Percentiles rank a stretch among this genome's conserved stretches.
These are phyloP conservation scores for Didymosphaeria variabile DNA, from an alignment of 2,329 filamentous ascomycete genomes.

Conservation along the genomic window DNA sequence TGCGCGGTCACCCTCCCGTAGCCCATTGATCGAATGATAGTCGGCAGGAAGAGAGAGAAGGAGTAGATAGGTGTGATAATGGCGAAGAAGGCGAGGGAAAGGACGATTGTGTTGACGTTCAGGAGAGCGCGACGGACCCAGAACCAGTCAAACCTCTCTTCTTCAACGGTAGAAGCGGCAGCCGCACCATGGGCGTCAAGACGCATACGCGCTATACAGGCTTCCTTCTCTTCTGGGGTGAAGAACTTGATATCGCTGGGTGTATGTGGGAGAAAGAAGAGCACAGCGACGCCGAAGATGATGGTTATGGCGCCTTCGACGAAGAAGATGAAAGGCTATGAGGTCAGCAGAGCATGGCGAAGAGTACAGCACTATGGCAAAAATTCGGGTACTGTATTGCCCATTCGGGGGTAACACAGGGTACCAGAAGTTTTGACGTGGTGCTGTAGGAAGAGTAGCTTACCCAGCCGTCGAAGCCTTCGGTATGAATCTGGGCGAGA, in stretches of 20 bases:
- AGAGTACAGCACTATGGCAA: too few relatives aligned
- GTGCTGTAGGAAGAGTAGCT: background rate
- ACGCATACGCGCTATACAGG: slow-evolving; percentile 37
- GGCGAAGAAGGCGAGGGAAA: slow-evolving; percentile 47
- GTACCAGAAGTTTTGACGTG: too few relatives aligned
- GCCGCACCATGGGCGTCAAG: slow-evolving; percentile 39
- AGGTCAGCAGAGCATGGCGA: background rate
- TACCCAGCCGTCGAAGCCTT: slow-evolving; percentile 51
- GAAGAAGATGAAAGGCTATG: slow-evolving; percentile 45
- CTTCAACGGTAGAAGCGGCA: slow-evolving; percentile 38
- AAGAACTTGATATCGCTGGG: slow-evolving; percentile 46
- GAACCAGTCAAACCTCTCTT: slow-evolving; percentile 53
- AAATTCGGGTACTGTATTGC: too few relatives aligned
- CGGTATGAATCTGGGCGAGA: slow-evolving; percentile 50
- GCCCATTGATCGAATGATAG: slow-evolving; percentile 50
- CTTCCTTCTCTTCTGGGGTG: slow-evolving; percentile 37
- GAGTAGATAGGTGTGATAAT: slow-evolving; percentile 58
- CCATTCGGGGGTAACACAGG: too few relatives aligned
- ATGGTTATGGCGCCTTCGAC: slow-evolving; percentile 43
- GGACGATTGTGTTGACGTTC: slow-evolving; percentile 51
- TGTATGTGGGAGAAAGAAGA: slow-evolving; percentile 63
- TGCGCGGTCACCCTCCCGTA: slow-evolving; percentile 52
- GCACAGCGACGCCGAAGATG: slow-evolving; percentile 55
- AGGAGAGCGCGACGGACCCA: slow-evolving; percentile 49
- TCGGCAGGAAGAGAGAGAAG: slow-evolving; percentile 52